Conservation (phyloP, 495 filamentous ascomycete genomes). For the Penicillium ochrochloron region DNA sequence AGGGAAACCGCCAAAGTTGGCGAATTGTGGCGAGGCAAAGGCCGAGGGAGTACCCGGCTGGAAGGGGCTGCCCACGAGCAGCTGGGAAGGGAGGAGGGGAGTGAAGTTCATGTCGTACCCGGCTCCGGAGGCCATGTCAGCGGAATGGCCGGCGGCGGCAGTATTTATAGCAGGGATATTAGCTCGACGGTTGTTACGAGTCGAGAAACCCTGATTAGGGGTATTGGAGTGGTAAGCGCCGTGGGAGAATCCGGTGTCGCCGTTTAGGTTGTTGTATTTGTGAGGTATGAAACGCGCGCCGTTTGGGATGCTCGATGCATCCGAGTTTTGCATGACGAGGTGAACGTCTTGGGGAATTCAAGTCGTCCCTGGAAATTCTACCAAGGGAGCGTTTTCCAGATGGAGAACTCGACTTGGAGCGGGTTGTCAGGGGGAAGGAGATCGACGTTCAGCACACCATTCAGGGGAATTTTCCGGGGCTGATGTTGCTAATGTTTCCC, state of each 20-base stretch:
- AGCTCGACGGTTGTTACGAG: slow-evolving; percentile 78
- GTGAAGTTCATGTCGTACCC: slow-evolving; percentile 98
- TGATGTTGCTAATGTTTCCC: not conserved
- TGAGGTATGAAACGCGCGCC: slow-evolving; percentile 56
- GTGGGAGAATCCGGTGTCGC: slow-evolving; percentile 85
- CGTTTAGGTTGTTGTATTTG: slow-evolving; percentile 60
- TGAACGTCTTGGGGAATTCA: slow-evolving; percentile 13
- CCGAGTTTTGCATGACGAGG: slow-evolving; percentile 84
- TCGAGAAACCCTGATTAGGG: slow-evolving; percentile 70
- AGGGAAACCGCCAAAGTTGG: slow-evolving; percentile 77
- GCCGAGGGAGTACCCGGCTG: slow-evolving; percentile 90
- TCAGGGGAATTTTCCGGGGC: slow-evolving; percentile 17
- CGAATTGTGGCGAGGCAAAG: slow-evolving; percentile 90
- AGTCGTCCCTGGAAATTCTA: slow-evolving; percentile 8
- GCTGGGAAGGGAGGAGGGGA: slow-evolving; percentile 89
- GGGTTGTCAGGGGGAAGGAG: slow-evolving; percentile 6
- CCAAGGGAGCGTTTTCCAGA: not conserved
- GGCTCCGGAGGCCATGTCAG: slow-evolving; percentile 84
- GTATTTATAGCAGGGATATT: slow-evolving; percentile 97
- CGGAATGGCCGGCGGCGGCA: slow-evolving; percentile 57
- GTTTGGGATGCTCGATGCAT: slow-evolving; percentile 61
- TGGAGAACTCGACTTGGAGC: not conserved
- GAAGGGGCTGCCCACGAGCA: slow-evolving; percentile 94
- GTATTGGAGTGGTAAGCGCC: slow-evolving; percentile 85
- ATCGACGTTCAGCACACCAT: slow-evolving; percentile 16